Evolutionary conservation across 2,329 filamentous ascomycete species (phyloP).

Genomic region (Sphaceloma murrayae): DNA sequence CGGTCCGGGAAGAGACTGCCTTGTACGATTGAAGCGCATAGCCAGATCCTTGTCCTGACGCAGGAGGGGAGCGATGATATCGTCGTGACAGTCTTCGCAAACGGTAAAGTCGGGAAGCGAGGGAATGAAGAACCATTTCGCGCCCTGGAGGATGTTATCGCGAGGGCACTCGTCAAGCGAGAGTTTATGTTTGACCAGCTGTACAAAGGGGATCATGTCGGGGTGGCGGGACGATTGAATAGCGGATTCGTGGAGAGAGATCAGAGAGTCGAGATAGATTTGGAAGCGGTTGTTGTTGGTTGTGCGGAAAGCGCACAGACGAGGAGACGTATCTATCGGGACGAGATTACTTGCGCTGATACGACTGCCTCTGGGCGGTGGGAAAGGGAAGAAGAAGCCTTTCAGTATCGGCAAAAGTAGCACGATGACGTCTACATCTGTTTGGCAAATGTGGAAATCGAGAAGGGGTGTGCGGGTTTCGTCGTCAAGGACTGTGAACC

Average conservation of each 20-base stretch:
- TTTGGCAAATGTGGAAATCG: conserved; percentile 65
- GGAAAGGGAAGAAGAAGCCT: conserved; percentile 50
- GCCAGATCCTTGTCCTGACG: conserved; percentile 48
- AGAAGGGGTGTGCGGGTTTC: conserved; percentile 52
- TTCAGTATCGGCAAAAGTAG: conserved; percentile 62
- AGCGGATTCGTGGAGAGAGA: conserved; percentile 39
- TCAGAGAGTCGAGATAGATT: conserved; percentile 47
- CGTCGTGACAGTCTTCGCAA: conserved; percentile 77
- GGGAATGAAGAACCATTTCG: conserved; percentile 69
- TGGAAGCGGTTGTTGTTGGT: conserved; percentile 49
- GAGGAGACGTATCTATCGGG: conserved; percentile 28
- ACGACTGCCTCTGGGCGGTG: conserved; percentile 36
- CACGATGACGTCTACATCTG: conserved; percentile 64
- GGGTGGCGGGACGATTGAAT: conserved; percentile 29
- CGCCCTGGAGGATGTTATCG: conserved; percentile 52
- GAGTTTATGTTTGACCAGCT: conserved; percentile 51
- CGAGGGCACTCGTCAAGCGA: conserved; percentile 54
- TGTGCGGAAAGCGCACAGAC: conserved; percentile 58
- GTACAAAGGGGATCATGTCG: conserved; percentile 53
- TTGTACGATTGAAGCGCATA: conserved; percentile 53
- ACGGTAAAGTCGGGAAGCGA: conserved; percentile 66
- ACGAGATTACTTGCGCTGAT: too few relatives aligned
- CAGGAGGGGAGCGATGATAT: conserved; percentile 62
- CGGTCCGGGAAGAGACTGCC: conserved; percentile 46
- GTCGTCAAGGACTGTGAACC: conserved; percentile 67